Evolutionary conservation across 2,329 filamentous ascomycete genomes (phyloP).

Genomic region (Botrytis fragariae): DNA sequence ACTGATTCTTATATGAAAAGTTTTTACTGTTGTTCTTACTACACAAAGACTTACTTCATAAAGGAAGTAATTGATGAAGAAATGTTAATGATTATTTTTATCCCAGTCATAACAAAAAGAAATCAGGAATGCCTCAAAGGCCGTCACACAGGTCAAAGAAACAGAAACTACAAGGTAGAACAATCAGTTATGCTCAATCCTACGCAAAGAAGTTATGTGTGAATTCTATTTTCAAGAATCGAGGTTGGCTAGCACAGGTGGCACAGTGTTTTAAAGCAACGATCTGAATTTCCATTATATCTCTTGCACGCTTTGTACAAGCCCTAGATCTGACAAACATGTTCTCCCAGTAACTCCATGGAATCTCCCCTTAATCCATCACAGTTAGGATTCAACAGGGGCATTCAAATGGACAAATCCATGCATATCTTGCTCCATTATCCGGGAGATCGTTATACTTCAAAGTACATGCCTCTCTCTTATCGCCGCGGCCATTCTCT

Average conservation of each 20-base stretch:
- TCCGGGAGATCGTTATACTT: background rate
- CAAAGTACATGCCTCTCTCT: background rate
- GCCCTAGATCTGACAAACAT: background rate
- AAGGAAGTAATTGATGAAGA: background rate
- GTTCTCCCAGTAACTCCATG: background rate
- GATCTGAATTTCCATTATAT: background rate
- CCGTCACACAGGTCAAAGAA: background rate
- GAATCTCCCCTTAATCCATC: background rate
- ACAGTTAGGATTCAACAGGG: background rate
- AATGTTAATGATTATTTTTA: background rate
- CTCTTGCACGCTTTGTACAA: background rate
- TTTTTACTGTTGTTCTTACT: background rate
- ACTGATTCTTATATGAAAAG: background rate
- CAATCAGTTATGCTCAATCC: background rate
- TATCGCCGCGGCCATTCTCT: background rate
- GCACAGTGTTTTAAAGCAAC: background rate
- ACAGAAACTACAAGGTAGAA: background rate
- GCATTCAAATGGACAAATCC: conserved; percentile 9
- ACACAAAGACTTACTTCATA: background rate
- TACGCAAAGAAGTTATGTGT: background rate
- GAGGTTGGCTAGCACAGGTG: too few species aligned
- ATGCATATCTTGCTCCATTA: background rate
- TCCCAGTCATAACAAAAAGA: background rate
- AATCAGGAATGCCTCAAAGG: background rate
- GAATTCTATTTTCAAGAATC: background rate